Evolutionary conservation across 169 alveolate genomes (phyloP).

Genomic region (Cryptosporidium baileyi): DNA sequence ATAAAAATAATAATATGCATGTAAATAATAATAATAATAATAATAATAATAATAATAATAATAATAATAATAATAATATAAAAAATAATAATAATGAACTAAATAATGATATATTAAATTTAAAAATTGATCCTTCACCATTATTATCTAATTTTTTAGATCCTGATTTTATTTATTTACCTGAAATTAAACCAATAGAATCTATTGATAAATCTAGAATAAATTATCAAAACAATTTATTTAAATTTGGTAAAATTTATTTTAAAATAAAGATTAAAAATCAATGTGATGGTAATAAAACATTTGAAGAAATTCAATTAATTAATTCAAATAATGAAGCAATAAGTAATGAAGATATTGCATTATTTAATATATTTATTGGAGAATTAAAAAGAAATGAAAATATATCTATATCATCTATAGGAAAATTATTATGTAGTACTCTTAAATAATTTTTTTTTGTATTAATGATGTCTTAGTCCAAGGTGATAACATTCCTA

Average conservation of each 20-base stretch:
- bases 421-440: conserved; percentile 57
- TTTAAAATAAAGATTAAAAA: conserved; percentile 1
- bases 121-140: conserved; percentile 51
- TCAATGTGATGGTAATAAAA: conserved; percentile 45
- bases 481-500: conserved; percentile 65
- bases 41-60: background rate
- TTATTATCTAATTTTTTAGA: conserved; percentile 19
- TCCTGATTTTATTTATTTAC: conserved; percentile 6
- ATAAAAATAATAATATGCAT: no score
- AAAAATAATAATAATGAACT: no score
- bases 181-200: conserved; percentile 1
- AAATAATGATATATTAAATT: no score
- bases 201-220: background rate
- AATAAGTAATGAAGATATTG: conserved; percentile 37
- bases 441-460: conserved; percentile 14
- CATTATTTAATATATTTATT: conserved; percentile 49
- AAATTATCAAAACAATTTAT: background rate
- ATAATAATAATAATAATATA: background rate
- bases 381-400: conserved; percentile 63
- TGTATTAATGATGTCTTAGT: conserved; percentile 10
- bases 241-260: background rate
- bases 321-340: background rate
- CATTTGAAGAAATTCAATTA: conserved; percentile 1
- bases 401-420: conserved; percentile 42
- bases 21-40: background rate